Percentiles rank a stretch among this genome's conserved stretches.
Conservation (phyloP, 192 early-diverging fungal species). For the Dissophora ornata region DNA sequence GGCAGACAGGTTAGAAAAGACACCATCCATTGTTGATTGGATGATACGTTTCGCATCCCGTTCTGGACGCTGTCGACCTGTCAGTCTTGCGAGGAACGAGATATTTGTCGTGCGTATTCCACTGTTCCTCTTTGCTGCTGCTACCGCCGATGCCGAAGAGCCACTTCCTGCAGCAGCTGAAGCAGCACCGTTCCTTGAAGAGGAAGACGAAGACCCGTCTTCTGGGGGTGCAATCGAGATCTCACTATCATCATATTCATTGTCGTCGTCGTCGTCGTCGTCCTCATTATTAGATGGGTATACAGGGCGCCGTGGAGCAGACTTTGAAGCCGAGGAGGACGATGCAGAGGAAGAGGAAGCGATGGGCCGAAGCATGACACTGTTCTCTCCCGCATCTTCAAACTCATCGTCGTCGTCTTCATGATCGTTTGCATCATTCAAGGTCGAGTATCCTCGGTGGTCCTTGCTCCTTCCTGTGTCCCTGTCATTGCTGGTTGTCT, state of each 20-base stretch:
- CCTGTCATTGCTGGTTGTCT: not conserved
- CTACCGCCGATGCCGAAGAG: not conserved
- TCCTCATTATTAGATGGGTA: not conserved
- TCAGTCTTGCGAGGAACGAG: conserved; percentile 36
- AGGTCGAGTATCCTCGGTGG: conserved; percentile 12
- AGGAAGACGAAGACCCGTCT: conserved; percentile 16
- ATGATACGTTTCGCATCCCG: conserved; percentile 31
- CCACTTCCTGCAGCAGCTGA: not conserved
- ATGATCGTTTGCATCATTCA: conserved; percentile 1
- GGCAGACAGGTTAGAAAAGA: conserved; percentile 46
- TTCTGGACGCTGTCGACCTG: conserved; percentile 33
- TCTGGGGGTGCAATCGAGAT: conserved; percentile 17
- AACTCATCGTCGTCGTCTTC: conserved; percentile 27
- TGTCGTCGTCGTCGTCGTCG: conserved; percentile 13
- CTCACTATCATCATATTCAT: conserved; percentile 17
- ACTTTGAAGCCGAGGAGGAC: conserved; percentile 7
- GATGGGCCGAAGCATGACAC: conserved; percentile 36
- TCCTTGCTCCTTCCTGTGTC: not conserved
- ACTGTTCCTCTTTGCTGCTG: conserved; percentile 1
- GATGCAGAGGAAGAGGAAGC: conserved; percentile 6
- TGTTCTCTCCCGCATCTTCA: conserved; percentile 29
- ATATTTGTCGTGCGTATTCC: conserved; percentile 30
- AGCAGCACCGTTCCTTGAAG: not conserved
- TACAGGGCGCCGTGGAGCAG: conserved; percentile 24
- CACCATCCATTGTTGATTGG: conserved; percentile 40